These are phyloP conservation scores for Rosa rugosa DNA, from an alignment of 306 rosid genomes.

Conservation along the genomic window DNA sequence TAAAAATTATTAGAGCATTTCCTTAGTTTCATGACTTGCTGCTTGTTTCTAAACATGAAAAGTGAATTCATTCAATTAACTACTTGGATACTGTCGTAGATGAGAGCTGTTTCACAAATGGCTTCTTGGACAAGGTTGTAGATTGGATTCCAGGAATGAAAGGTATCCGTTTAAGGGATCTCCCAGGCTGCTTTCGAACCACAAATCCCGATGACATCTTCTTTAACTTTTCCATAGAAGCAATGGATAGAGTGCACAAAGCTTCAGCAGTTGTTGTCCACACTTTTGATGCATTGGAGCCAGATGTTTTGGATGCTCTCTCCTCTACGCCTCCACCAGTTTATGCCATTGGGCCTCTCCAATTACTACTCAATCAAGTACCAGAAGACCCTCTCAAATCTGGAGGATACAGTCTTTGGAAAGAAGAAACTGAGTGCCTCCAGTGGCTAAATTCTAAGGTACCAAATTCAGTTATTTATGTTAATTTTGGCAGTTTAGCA, in stretches of 20 bases:
- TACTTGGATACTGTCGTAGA: background rate
- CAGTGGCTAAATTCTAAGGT: background rate
- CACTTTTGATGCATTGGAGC: constrained; percentile 13
- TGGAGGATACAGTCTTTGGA: background rate
- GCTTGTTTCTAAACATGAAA: background rate
- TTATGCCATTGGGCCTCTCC: constrained; percentile 11
- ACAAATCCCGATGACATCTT: background rate
- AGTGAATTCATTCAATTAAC: too few relatives aligned
- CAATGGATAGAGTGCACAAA: background rate
- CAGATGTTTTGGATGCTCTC: background rate
- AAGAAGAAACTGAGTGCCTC: constrained; percentile 14
- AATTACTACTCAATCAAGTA: background rate
- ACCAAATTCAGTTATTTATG: constrained; percentile 8
- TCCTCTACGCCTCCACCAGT: background rate
- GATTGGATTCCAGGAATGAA: constrained; percentile 13
- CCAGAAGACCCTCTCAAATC: background rate
- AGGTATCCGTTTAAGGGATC: background rate
- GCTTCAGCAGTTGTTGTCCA: constrained; percentile 17
- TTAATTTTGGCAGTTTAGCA: background rate
- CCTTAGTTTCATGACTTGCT: too few relatives aligned
- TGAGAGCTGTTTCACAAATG: constrained; percentile 9
- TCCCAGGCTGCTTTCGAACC: background rate
- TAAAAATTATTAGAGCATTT: too few relatives aligned
- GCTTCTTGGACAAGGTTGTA: background rate
- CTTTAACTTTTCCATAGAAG: background rate